Base-by-base conservation (phyloP, 2,329 filamentous ascomycete genomes). In the Monilinia vaccinii-corymbosi region DNA sequence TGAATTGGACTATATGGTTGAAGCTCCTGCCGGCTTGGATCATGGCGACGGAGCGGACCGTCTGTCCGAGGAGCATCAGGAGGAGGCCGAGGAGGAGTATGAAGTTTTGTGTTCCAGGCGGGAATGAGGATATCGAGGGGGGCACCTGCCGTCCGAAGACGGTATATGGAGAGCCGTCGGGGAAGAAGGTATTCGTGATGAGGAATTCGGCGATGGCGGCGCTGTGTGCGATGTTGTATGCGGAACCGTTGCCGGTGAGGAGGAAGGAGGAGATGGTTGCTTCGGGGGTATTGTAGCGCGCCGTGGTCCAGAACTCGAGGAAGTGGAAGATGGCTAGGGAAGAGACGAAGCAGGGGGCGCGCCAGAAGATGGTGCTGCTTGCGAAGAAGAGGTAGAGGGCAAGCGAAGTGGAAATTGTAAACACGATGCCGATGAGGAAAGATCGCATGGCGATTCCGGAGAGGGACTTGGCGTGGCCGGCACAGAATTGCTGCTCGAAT, bases 281-380 rank as follows among this genome's bases (percentile, higher is more conserved):
- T 56, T 84, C 79, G 18, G 81, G 79, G 0, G 89, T 90, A 74
- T 97, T 97, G 76, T 88, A 89, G 59, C 80, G 78, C 10, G 93
- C 92, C 0, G 93, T 97, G 36, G 86, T 90, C 80, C 86, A 96
- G 78, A 92, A 99, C 75, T 99, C 94, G 73, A 97, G 85, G 75
- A 96, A 97, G 78, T 99, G 94, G 76, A 97, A 97, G 34, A 87
- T 68, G 31, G 86, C 81, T 51, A 97, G 85, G 16, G 84, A 77
- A 56, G 77, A 76, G 51, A 87, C 70, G 76, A 93, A 93, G 72
- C 86, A 84, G 34, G 83, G 81, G 9, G 81, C 72, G 60, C 84
- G 82, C 84, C 84, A 87, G 60, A 81, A 73, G 0, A 65, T 57
- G 1, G 52, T 53, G 0, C n/a, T 4, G 1, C 23, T 61, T 11